These are phyloP conservation scores for Rhynchosporium agropyri DNA, from an alignment of 2,329 filamentous ascomycete genomes.

Conservation along the genomic window DNA sequence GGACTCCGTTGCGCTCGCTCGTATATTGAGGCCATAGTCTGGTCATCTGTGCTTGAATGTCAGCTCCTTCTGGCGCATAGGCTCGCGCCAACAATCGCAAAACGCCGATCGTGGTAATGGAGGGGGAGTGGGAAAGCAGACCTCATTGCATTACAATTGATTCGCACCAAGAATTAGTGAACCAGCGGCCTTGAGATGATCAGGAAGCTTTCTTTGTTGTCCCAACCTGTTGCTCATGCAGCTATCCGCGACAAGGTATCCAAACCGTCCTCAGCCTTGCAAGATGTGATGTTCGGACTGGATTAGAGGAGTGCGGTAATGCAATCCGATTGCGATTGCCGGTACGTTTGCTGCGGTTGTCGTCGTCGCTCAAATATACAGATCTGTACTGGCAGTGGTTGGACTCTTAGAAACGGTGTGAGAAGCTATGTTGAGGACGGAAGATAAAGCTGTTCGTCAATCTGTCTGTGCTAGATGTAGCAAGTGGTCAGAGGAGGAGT, in stretches of 20 bases:
- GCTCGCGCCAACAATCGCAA: constrained; percentile 16
- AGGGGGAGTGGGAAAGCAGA: constrained; percentile 27
- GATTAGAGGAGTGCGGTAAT: constrained; percentile 4
- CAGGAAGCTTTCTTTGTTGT: constrained; percentile 38
- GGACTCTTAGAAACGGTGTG: background rate
- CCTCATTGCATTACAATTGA: constrained; percentile 39
- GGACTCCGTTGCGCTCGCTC: constrained; percentile 39
- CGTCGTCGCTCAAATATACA: background rate
- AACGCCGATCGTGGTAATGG: constrained; percentile 18
- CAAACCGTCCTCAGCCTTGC: constrained; percentile 39
- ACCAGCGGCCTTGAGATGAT: constrained; percentile 24
- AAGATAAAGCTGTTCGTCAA: background rate
- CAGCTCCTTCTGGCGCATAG: constrained; percentile 18
- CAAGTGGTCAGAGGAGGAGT: background rate
- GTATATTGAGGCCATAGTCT: constrained; percentile 39
- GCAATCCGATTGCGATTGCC: constrained; percentile 13
- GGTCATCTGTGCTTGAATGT: constrained; percentile 37
- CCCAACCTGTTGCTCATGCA: constrained; percentile 34
- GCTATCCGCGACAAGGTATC: constrained; percentile 36
- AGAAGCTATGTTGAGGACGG: background rate
- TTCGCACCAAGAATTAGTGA: constrained; percentile 10
- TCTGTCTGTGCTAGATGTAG: background rate
- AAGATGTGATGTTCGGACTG: constrained; percentile 24
- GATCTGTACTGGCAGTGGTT: background rate
- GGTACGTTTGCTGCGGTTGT: background rate